These are phyloP conservation scores for Aspergillus nanangensis DNA, from an alignment of 495 filamentous ascomycete species.

Conservation along the genomic window DNA sequence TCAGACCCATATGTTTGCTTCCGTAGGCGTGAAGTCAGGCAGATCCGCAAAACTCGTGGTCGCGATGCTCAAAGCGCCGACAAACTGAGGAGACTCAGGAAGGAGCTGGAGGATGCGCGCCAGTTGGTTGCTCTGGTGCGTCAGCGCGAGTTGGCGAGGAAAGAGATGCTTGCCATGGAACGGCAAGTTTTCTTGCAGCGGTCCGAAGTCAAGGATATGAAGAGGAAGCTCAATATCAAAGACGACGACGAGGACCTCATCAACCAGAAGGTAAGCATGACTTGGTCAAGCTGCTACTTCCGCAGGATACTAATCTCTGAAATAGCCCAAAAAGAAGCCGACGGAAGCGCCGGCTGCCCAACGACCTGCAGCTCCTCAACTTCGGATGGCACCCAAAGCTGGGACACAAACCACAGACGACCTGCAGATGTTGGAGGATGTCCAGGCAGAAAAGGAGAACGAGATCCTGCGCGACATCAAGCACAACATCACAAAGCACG, in stretches of 20 bases:
- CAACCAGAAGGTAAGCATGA: conserved; percentile 74
- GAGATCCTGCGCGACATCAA: conserved; percentile 73
- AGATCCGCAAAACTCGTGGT: conserved; percentile 89
- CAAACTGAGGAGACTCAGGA: conserved; percentile 86
- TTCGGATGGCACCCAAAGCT: conserved; percentile 65
- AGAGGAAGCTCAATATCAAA: conserved; percentile 84
- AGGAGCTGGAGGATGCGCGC: conserved; percentile 86
- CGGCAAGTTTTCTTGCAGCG: conserved; percentile 76
- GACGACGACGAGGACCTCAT: conserved; percentile 91
- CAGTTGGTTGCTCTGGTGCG: conserved; percentile 72
- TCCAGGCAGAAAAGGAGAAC: conserved; percentile 77
- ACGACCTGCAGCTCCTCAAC: conserved; percentile 51
- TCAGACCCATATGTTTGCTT: conserved; percentile 98
- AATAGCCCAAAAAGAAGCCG: conserved; percentile 66
- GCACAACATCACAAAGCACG: conserved; percentile 73
- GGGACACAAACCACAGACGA: conserved; percentile 66
- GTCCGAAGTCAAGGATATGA: conserved; percentile 73
- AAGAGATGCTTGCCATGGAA: conserved; percentile 70
- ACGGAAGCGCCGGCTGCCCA: conserved; percentile 50
- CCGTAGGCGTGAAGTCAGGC: conserved; percentile 88
- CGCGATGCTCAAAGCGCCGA: conserved; percentile 91
- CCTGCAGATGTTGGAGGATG: conserved; percentile 68
- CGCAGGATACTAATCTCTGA: conserved; percentile 31
- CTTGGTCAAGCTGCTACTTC: conserved; percentile 1
- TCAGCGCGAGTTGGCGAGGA: conserved; percentile 72